phyloP scores from a whole-genome alignment of 2,329 filamentous ascomycete genomes.

The Metarhizium sp. region DNA sequence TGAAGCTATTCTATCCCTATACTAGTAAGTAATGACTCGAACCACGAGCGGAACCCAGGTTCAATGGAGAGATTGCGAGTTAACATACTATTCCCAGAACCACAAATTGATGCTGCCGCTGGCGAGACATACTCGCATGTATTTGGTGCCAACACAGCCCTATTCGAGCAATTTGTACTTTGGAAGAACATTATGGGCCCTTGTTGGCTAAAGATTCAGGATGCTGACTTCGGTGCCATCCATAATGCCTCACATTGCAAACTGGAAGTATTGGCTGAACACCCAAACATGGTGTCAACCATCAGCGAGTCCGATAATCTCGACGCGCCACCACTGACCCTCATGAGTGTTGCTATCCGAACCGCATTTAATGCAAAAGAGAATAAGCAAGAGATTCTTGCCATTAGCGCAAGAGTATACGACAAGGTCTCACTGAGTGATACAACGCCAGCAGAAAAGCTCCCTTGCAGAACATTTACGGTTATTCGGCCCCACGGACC shows the following conservation, averaged over 20 bases:
- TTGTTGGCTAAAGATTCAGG: conserved; percentile 89
- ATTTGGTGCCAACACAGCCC: conserved; percentile 84
- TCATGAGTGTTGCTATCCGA: conserved; percentile 91
- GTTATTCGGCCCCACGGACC: conserved; percentile 72
- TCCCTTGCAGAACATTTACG: conserved; percentile 86
- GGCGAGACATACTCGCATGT: conserved; percentile 91
- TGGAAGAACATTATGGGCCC: conserved; percentile 99
- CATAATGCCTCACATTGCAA: conserved; percentile 97
- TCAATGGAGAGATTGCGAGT: background rate
- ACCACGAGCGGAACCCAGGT: background rate
- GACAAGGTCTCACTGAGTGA: conserved; percentile 82
- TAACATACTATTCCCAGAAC: conserved; percentile 35
- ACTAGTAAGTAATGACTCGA: conserved; percentile 44
- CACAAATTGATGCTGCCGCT: conserved; percentile 57
- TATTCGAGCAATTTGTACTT: conserved; percentile 97
- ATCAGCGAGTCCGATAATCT: conserved; percentile 70
- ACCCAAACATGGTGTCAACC: conserved; percentile 66
- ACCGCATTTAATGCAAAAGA: conserved; percentile 83
- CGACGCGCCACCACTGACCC: conserved; percentile 75
- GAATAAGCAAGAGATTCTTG: conserved; percentile 93
- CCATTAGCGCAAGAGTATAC: conserved; percentile 86
- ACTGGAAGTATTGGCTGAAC: conserved; percentile 73
- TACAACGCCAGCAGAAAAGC: conserved; percentile 77
- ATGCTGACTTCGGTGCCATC: conserved; percentile 71
- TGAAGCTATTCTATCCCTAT: conserved; percentile 95